A percentile compares a stretch with the other conserved stretches of the same genome.
Conservation (phyloP, 805 yeast species). For the Allodekkera sacchari region DNA sequence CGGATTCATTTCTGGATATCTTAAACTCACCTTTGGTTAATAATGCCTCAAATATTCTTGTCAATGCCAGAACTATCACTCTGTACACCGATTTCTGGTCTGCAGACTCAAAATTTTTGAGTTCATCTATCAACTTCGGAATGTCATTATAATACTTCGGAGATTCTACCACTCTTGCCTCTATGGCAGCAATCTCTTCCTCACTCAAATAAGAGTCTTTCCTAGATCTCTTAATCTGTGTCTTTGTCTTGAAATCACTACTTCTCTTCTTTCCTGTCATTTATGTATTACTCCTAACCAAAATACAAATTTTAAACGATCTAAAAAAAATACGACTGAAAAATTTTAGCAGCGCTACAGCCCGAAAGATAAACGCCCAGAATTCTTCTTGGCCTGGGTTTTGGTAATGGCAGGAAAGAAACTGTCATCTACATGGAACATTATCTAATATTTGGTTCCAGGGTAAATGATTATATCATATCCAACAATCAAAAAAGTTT, state of each 20-base stretch:
- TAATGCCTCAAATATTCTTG: constrained; percentile 40
- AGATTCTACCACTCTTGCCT: constrained; percentile 30
- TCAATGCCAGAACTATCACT: constrained; percentile 32
- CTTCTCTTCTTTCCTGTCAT: constrained; percentile 1
- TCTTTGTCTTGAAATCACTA: neutral
- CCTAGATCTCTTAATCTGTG: neutral
- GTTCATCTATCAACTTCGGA: constrained; percentile 35
- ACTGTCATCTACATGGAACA: no score
- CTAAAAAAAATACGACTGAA: no score
- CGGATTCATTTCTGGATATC: constrained; percentile 22
- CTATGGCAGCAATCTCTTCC: constrained; percentile 6
- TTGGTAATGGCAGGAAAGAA: no score
- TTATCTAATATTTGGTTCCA: no score
- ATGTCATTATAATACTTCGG: constrained; percentile 49
- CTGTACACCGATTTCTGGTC: constrained; percentile 21
- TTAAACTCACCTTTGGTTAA: constrained; percentile 34
- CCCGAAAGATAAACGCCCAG: no score
- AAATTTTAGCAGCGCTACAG: no score
- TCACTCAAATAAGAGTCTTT: constrained; percentile 2
- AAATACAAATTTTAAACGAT: no score
- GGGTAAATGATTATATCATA: no score
- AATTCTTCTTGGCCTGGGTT: no score
- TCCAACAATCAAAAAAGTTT: no score
- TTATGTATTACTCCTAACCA: constrained; percentile 1
- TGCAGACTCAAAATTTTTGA: constrained; percentile 22